Base-by-base conservation (phyloP, 2,329 filamentous ascomycete genomes). In the Pyricularia sp. region DNA sequence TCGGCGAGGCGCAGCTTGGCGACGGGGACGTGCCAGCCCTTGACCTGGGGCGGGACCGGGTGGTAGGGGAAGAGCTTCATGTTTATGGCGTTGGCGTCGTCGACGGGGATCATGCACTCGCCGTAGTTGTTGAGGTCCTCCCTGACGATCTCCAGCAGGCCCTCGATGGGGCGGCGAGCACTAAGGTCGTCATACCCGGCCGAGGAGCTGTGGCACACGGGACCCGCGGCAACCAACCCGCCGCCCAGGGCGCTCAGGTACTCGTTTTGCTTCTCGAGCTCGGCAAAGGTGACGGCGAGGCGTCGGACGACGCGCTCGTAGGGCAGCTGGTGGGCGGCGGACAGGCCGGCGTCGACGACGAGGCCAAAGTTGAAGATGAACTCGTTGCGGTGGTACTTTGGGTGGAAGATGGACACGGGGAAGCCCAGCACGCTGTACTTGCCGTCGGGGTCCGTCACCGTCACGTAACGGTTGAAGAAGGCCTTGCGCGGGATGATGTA, bases 321-420 rank as follows among this genome's bases (percentile, higher is more conserved):
- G 42, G 90, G 90, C 66, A 87, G 86, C 77, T 91, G 91, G 75
- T 96, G 92, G 68, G 82, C 81, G 67, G 85, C 83, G 26, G 66
- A 68, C 17, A 67, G 50, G 65, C 80, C 79, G 69, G 72, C 71
- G 68, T 77, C 74, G 50, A 78, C 75, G 50, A 78, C 90, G 64
- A 98, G 83, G 70, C 93, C 93, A 76, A 98, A 97, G 79, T 98
- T 98, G 86, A 98, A 99, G 76, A 97, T 97, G 83, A 97, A 98
- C 79, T 97, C 92, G 79, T 97, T 97, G 70, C 95, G 90, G 75
- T 91, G 88, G 76, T 98, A 97, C 73, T 90, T 90, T 69, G 89
- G 86, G 72, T 93, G 87, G 67, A 90, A 88, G 76, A 98, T 92
- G 76, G 93, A 94, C 68, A 98, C 90, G 0, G 95, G 95, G 74